phyloP scores from a whole-genome alignment of 768 basidiomycete genomes.

The Lentinula sp. region DNA sequence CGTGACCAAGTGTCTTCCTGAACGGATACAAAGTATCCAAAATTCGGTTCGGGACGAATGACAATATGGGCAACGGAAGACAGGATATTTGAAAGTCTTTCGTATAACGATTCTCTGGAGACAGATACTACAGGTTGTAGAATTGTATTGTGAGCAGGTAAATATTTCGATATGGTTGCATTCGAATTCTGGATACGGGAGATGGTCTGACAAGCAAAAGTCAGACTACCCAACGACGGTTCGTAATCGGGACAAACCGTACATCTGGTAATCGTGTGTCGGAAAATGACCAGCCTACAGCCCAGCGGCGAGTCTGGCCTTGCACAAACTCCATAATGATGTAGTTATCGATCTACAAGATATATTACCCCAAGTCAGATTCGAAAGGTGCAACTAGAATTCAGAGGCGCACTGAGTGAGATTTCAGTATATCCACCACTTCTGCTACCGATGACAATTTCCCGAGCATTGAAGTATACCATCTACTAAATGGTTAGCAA shows the following conservation, averaged over 20 bases:
- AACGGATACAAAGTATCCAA: conserved; percentile 21
- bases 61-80: conserved; percentile 20
- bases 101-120: conserved; percentile 9
- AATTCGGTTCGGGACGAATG: conserved; percentile 3
- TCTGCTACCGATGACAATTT: conserved; percentile 69
- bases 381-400: not conserved
- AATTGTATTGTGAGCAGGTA: conserved; percentile 57
- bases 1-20: conserved; percentile 63
- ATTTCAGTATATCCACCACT: conserved; percentile 51
- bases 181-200: conserved; percentile 30
- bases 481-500: conserved; percentile 36
- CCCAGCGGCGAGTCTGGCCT: conserved; percentile 91
- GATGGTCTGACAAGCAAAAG: conserved; percentile 17
- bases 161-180: conserved; percentile 38
- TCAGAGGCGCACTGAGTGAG: conserved; percentile 21
- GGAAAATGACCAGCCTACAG: conserved; percentile 78
- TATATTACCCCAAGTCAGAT: not conserved
- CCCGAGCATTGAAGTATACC: conserved; percentile 94
- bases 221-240: not conserved
- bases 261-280: conserved; percentile 73
- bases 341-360: conserved; percentile 74
- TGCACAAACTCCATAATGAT: conserved; percentile 79
- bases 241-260: conserved; percentile 19
- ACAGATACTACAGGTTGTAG: conserved; percentile 27
- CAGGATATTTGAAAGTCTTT: conserved; percentile 25